phyloP scores from a whole-genome alignment of 2,329 filamentous ascomycete species.

The Pleoardoris graminearum region DNA sequence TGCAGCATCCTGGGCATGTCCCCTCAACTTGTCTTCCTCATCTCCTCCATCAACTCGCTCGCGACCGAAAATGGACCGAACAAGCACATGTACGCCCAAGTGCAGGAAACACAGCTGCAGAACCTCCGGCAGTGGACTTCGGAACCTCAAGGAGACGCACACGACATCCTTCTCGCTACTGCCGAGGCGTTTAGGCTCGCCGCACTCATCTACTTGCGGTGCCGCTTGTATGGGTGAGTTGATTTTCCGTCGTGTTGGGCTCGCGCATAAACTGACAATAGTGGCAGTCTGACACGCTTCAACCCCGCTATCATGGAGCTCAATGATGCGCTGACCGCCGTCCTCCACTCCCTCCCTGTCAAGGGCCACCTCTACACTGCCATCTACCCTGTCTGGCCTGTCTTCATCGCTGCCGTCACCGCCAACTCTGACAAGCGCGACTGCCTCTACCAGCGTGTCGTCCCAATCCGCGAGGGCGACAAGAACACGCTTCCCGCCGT shows the following conservation, averaged over 20 bases:
- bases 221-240: slow-evolving; percentile 36
- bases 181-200: slow-evolving; percentile 38
- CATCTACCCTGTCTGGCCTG: slow-evolving; percentile 39
- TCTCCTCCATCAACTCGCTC: slow-evolving; percentile 34
- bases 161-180: slow-evolving; percentile 33
- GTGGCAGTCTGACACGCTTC: slow-evolving; percentile 33
- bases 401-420: slow-evolving; percentile 40
- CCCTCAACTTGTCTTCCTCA: slow-evolving; percentile 33
- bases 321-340: slow-evolving; percentile 27
- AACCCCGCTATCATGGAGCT: slow-evolving; percentile 34
- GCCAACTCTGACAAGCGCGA: slow-evolving; percentile 38
- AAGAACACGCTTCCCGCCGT: slow-evolving; percentile 38
- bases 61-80: slow-evolving; percentile 21
- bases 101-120: slow-evolving; percentile 31
- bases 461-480: slow-evolving; percentile 37
- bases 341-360: slow-evolving; percentile 35
- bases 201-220: slow-evolving; percentile 37
- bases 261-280: slow-evolving; percentile 8
- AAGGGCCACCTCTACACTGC: slow-evolving; percentile 39
- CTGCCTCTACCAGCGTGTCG: slow-evolving; percentile 35
- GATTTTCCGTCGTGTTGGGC: neutral
- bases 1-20: slow-evolving; percentile 32
- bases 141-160: slow-evolving; percentile 26
- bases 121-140: slow-evolving; percentile 33
- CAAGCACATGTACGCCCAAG: slow-evolving; percentile 28